A percentile compares a stretch with the other conserved stretches of the same genome.
phyloP scores from a whole-genome alignment of 331 rosid genomes.

The Malus hybrid region DNA sequence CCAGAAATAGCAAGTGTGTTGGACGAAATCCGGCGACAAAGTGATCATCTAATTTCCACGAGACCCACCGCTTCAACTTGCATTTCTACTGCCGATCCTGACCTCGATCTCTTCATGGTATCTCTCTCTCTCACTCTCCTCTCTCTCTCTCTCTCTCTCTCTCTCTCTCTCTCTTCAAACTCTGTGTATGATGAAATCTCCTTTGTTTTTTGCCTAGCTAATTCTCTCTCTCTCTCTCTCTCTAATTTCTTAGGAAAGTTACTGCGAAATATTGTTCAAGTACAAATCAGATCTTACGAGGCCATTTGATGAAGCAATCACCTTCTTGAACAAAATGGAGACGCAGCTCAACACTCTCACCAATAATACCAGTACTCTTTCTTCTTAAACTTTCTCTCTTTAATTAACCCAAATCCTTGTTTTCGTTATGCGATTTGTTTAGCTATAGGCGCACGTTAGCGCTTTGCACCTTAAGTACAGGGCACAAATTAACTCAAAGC shows the following conservation, averaged over 20 bases:
- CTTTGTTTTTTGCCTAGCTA: too few relatives aligned
- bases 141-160: too few relatives aligned
- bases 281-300: slow-evolving; percentile 53
- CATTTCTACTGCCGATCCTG: slow-evolving; percentile 50
- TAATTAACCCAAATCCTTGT: neutral
- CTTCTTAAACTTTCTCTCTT: slow-evolving; percentile 9
- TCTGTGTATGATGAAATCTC: too few relatives aligned
- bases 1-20: slow-evolving; percentile 40
- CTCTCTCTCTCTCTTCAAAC: too few relatives aligned
- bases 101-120: slow-evolving; percentile 81
- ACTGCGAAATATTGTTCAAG: slow-evolving; percentile 44
- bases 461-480: neutral
- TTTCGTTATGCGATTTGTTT: neutral
- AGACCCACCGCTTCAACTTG: slow-evolving; percentile 16
- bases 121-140: neutral
- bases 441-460: neutral
- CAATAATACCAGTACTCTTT: slow-evolving; percentile 2
- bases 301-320: slow-evolving; percentile 59
- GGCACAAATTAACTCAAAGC: neutral
- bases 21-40: slow-evolving; percentile 39
- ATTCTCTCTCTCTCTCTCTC: neutral
- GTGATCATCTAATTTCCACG: slow-evolving; percentile 9
- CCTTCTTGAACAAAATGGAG: slow-evolving; percentile 58
- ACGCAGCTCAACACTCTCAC: slow-evolving; percentile 51
- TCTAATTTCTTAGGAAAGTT: slow-evolving; percentile 29